Base-by-base conservation (phyloP, 306 rosid genomes). In the Inga oerstediana region DNA sequence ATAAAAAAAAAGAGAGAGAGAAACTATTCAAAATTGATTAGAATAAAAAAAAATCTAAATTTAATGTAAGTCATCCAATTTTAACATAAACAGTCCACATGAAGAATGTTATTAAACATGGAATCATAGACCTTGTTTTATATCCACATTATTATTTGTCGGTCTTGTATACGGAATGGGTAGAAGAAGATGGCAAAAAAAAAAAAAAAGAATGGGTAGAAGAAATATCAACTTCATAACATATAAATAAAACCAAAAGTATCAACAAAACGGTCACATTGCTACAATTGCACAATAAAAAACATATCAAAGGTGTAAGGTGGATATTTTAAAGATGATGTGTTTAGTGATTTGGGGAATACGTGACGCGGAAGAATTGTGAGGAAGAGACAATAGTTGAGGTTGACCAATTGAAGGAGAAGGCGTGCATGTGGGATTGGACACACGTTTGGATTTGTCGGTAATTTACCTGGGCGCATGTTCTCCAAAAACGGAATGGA, bases 381-480 rank as follows among this genome's bases (percentile, higher is more conserved):
- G 81, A 77, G 68, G 69, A 82, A 85, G 72, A 72, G 91, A 88
- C 85, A 83, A 78, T 17, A 68, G 65, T 51, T 72, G 68, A 83
- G 87, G 82, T 82, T 82, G 54, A 74, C 87, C 74, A 80, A 73
- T 80, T 74, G 84, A 72, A 68, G 30, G 27, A 12, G 83, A 79
- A 85, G 77, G 88, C 88, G 87, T 70, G 89, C 79, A 16, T 51
- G 37, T 76, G 70, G 67, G 80, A 79, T 79, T 79, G 83, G 34
- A 75, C 81, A 78, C 72, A 74, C 68, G 20, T 39, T 37, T 11
- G 61, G 19, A 11, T 58, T 61, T 84, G 83, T 78, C 67, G 79
- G 73, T 84, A 81, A 74, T 78, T 69, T 81, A 74, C 81, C 66
- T 34, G 58, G 41, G 46, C 8, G 35, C 66, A 13, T 78, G 74